Evolutionary conservation across 805 yeast genomes (phyloP).

Genomic region (Candida easanensis): DNA sequence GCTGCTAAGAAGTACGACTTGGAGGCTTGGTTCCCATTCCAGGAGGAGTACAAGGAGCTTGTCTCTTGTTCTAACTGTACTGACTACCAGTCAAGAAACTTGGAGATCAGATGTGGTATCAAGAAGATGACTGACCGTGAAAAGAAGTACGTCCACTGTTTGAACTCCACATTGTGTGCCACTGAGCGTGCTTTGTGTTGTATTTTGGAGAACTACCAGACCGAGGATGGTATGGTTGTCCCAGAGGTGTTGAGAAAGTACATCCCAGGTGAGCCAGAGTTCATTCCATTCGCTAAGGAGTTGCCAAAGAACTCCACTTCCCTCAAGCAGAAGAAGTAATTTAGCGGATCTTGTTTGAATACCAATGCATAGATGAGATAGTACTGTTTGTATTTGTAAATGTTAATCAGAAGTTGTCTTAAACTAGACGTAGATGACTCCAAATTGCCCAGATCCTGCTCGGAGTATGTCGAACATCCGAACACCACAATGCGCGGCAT

Average conservation of each 20-base stretch:
- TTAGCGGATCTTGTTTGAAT: background rate
- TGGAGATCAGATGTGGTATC: conserved; percentile 98
- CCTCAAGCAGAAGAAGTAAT: conserved; percentile 46
- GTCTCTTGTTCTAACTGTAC: conserved; percentile 99
- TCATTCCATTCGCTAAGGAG: conserved; percentile 85
- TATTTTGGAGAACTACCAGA: conserved; percentile 95
- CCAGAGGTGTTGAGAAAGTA: conserved; percentile 95
- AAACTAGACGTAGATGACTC: too few relatives aligned
- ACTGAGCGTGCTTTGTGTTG: conserved; percentile 98
- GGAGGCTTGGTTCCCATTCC: conserved; percentile 99
- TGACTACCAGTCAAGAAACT: conserved; percentile 97
- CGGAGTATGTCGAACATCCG: background rate
- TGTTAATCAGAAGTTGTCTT: background rate
- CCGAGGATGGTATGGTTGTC: conserved; percentile 87
- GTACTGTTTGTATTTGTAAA: background rate
- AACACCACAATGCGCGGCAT: background rate
- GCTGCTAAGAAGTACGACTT: conserved; percentile 98
- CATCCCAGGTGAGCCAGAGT: conserved; percentile 98
- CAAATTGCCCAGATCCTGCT: too few relatives aligned
- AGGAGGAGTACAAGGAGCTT: conserved; percentile 95
- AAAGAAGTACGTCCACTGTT: conserved; percentile 97
- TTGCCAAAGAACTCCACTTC: conserved; percentile 94
- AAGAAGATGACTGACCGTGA: conserved; percentile 92
- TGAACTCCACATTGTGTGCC: conserved; percentile 95
- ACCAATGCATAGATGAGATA: background rate